Percentiles rank a stretch among this genome's conserved stretches.
phyloP scores from a whole-genome alignment of 2,329 filamentous ascomycete species.

The Aspergillus viridinutans region DNA sequence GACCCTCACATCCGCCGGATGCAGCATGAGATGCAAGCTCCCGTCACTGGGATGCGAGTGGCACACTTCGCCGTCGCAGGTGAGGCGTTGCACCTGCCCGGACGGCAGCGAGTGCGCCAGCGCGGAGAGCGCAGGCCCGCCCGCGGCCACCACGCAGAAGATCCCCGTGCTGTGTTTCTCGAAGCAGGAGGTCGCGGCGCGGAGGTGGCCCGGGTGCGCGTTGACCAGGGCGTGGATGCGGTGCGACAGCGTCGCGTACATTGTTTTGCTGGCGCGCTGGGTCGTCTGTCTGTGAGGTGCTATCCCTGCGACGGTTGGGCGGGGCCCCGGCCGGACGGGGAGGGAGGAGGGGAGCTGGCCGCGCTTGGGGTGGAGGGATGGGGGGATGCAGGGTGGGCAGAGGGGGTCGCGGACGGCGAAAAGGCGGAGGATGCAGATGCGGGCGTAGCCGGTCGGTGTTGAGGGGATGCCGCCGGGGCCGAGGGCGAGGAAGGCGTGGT shows the following conservation, averaged over 20 bases:
- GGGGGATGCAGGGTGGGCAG: constrained; percentile 51
- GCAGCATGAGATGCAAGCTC: constrained; percentile 73
- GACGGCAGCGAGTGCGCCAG: background rate
- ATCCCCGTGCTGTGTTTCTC: constrained; percentile 78
- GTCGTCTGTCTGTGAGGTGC: constrained; percentile 76
- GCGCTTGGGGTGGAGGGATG: constrained; percentile 48
- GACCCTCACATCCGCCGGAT: constrained; percentile 69
- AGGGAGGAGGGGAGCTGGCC: constrained; percentile 59
- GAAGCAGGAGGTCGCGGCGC: constrained; percentile 67
- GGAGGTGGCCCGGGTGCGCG: constrained; percentile 47
- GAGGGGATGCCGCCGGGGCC: constrained; percentile 77
- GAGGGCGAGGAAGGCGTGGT: constrained; percentile 68
- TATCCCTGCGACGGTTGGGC: constrained; percentile 68
- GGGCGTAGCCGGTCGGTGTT: constrained; percentile 67
- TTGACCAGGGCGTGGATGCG: constrained; percentile 52
- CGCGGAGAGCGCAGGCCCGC: background rate
- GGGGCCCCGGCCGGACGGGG: constrained; percentile 58
- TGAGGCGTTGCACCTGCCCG: constrained; percentile 11
- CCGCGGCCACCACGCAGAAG: constrained; percentile 53
- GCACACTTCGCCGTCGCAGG: constrained; percentile 67
- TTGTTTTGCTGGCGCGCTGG: constrained; percentile 55
- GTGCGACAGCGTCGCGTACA: constrained; percentile 54
- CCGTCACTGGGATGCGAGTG: constrained; percentile 75
- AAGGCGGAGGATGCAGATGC: constrained; percentile 67
- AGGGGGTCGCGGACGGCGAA: constrained; percentile 70